A percentile compares a stretch with the other conserved stretches of the same genome.
Conservation (phyloP, 495 filamentous ascomycete species). For the Aspergillus nidulans region DNA sequence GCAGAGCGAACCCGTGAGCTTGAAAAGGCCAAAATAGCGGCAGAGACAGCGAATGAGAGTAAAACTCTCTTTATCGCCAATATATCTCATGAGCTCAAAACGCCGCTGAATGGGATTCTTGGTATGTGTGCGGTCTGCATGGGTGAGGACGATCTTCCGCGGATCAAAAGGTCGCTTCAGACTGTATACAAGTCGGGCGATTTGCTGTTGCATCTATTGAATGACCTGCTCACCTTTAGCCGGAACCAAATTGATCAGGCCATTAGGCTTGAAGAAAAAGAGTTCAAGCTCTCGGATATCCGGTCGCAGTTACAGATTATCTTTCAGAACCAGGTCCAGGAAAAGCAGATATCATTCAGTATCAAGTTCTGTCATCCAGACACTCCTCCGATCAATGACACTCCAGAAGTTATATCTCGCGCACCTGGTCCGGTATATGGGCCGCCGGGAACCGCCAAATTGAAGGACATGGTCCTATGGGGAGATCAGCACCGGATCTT, state of each 20-base stretch:
- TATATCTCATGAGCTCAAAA: conserved; percentile 91
- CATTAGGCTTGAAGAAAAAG: conserved; percentile 73
- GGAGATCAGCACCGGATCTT: conserved; percentile 82
- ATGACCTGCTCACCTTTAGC: conserved; percentile 85
- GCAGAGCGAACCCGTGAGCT: conserved; percentile 75
- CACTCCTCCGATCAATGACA: conserved; percentile 24
- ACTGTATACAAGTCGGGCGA: conserved; percentile 90
- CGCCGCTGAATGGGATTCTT: conserved; percentile 86
- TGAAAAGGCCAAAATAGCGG: conserved; percentile 84
- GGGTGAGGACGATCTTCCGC: conserved; percentile 73
- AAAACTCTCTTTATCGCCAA: conserved; percentile 96
- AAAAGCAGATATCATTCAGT: conserved; percentile 65
- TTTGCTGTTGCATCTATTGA: conserved; percentile 79
- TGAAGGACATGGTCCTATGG: conserved; percentile 55
- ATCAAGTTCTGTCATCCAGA: conserved; percentile 54
- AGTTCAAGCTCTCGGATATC: conserved; percentile 77
- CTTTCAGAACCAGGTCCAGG: conserved; percentile 82
- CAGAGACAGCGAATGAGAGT: conserved; percentile 88
- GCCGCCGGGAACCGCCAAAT: conserved; percentile 54
- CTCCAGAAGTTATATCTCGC: conserved; percentile 32
- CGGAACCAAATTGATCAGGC: conserved; percentile 88
- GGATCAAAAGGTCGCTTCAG: conserved; percentile 75
- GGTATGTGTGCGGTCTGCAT: conserved; percentile 91
- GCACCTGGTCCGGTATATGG: conserved; percentile 46
- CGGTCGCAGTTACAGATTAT: conserved; percentile 74